Base-by-base conservation (phyloP, 2,329 filamentous ascomycete species). In the Hymenoscyphus fraxineus region DNA sequence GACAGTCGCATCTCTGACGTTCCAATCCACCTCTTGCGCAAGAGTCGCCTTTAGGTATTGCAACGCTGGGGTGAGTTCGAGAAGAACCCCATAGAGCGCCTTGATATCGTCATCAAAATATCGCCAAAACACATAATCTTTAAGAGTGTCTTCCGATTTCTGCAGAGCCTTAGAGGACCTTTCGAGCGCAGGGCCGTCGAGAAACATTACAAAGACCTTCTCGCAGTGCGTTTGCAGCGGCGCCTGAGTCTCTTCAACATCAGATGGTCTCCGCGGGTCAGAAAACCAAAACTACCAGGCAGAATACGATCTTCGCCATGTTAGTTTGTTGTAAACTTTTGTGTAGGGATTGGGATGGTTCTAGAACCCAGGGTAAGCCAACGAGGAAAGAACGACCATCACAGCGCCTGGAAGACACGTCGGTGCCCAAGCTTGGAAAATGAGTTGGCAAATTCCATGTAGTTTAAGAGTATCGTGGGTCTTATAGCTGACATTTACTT, bases 21-120 rank as follows among this genome's bases (percentile, higher is more conserved):
- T 22, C 22, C n/a, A 15, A 19, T 57, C 38, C 3, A 58, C 15
- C 13, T 41, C 47, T 38, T 62, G 16, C 16, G n/a, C n/a, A 9
- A 54, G 15, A 13, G 56, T 41, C 31, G 35, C 51, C 35, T 19
- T 40, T 35, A 59, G 27, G 12, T 38, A 27, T 19, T 31, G 15
- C 56, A 63, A 39, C 7, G 56, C 58, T 2, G 31, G 19, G 6
- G 39, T 13, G 6, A 63, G 38, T 27, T 39, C 58, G 6, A 22
- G 15, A 2, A 58, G 27, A 22, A 51, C 40, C 7, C 40, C 61
- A 38, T 59, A 63, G 3, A 59, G 40, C 22, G 55, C n/a, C 27
- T 54, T 35, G 6, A 63, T 58, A 31, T 63, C 55, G 27, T 54
- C 61, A 55, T 63, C 61, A 40, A 63, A 47, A 22, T 63, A 41